Percentiles rank a stretch among this genome's conserved stretches.
Conservation (phyloP, 1,284 basidiomycete species). For the Malassezia pachydermatis region DNA sequence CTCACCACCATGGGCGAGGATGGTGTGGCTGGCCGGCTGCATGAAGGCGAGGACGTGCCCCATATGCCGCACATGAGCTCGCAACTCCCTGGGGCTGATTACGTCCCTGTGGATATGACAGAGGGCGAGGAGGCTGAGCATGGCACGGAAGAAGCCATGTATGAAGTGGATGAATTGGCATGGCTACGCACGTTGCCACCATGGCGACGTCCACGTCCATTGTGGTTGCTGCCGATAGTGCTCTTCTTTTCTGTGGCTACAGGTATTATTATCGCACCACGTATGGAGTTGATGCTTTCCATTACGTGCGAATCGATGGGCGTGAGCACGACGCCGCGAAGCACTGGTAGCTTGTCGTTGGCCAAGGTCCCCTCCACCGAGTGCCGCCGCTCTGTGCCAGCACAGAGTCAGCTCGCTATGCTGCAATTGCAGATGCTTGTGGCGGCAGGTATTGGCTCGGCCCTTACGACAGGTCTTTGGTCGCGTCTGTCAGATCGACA, state of each 20-base stretch:
- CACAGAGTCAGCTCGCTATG: constrained; percentile 16
- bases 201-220: constrained; percentile 31
- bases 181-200: constrained; percentile 32
- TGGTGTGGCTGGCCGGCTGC: too few species aligned
- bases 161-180: constrained; percentile 22
- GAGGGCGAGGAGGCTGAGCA: constrained; percentile 2
- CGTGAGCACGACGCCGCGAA: background rate
- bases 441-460: constrained; percentile 68
- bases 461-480: constrained; percentile 79
- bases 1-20: too few species aligned
- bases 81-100: constrained; percentile 58
- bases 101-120: background rate
- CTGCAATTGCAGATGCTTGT: constrained; percentile 55
- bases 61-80: constrained; percentile 56
- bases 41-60: background rate
- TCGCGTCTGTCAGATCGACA: constrained; percentile 66
- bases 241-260: constrained; percentile 30
- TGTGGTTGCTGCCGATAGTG: constrained; percentile 34
- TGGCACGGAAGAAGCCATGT: background rate
- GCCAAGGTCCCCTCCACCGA: constrained; percentile 4
- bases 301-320: constrained; percentile 35
- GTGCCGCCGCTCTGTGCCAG: constrained; percentile 11
- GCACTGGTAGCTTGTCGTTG: background rate
- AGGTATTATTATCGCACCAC: constrained; percentile 38
- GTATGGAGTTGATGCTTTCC: constrained; percentile 37